Evolutionary conservation across 2,329 filamentous ascomycete genomes (phyloP), one percentile per base, ranked within the genome.

Genomic region (Cadophora sp.): DNA sequence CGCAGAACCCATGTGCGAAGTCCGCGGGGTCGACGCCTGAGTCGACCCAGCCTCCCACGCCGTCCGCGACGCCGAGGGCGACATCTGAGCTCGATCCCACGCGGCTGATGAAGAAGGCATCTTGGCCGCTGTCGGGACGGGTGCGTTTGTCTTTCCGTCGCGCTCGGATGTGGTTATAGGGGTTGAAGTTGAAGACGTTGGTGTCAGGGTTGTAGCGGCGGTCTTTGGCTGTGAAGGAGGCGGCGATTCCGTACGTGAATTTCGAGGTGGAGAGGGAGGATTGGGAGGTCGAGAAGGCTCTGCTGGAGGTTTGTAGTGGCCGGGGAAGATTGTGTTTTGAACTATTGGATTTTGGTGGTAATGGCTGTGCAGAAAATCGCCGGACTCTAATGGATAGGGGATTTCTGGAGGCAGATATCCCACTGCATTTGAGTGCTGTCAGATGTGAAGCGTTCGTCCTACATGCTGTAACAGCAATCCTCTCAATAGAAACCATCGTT

Each of bases 11-110:
- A 79, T 98, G 95, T 3, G 95, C 96, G 80, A 98, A 98, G 80
- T 97, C 93, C 31, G 94, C 94, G 9, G 96, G 94, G 77, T 99
- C 94, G 63, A 99, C 91, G 55, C 94, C 94, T 48, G 92, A 95
- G 74, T 97, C 92, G 71, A 91, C 89, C 94, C 96, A 99, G 43
- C 96, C 96, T 59, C 96, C 96, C 0, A 99, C 96, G 12, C 96
- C 96, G 78, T 99, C 96, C 64, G 94, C 94, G 27, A 99, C 88
- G 22, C 93, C 96, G 73, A 99, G 91, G 0, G 94, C 93, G 12
- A 97, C 87, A 50, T 89, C 85, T 46, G 89, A 85, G 1, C 86
- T 86, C 71, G 89, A 87, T 62, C 92, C 92, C n/a, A 97, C 83
- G 27, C 90, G 88, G 77, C 91, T 88, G 74, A 96, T 91, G 80